Percentiles rank a stretch among this genome's conserved stretches.
These are phyloP conservation scores for Solanum neorickii DNA, from an alignment of 257 asterid species.

Conservation along the genomic window DNA sequence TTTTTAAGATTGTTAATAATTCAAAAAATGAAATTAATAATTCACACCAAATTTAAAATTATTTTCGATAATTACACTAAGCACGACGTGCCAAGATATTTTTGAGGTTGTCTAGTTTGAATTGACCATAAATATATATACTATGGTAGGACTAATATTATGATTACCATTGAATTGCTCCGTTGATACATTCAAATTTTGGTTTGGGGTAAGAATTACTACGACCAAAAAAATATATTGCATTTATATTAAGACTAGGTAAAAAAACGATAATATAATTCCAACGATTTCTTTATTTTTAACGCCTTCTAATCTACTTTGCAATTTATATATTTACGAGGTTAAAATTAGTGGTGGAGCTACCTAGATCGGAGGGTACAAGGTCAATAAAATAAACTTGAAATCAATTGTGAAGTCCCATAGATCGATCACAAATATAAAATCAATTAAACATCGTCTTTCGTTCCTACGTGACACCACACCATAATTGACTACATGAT, in stretches of 20 bases:
- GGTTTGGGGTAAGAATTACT: background rate
- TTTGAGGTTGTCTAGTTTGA: background rate
- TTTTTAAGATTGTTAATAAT: no score
- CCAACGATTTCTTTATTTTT: background rate
- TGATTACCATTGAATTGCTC: background rate
- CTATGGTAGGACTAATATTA: background rate
- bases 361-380: background rate
- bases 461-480: background rate
- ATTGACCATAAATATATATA: background rate
- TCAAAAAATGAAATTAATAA: no score
- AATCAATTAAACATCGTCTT: background rate
- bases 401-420: background rate
- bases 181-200: background rate
- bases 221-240: background rate
- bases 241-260: background rate
- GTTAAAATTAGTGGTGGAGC: background rate
- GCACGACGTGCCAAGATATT: background rate
- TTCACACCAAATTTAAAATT: no score
- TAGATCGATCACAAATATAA: background rate
- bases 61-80: background rate
- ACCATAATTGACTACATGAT: background rate
- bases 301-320: background rate
- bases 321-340: background rate
- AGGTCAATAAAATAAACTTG: background rate
- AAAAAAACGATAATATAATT: background rate